These are phyloP conservation scores for Globisporangium echinulatum DNA, from an alignment of 352 stramenopile genomes.

Conservation along the genomic window DNA sequence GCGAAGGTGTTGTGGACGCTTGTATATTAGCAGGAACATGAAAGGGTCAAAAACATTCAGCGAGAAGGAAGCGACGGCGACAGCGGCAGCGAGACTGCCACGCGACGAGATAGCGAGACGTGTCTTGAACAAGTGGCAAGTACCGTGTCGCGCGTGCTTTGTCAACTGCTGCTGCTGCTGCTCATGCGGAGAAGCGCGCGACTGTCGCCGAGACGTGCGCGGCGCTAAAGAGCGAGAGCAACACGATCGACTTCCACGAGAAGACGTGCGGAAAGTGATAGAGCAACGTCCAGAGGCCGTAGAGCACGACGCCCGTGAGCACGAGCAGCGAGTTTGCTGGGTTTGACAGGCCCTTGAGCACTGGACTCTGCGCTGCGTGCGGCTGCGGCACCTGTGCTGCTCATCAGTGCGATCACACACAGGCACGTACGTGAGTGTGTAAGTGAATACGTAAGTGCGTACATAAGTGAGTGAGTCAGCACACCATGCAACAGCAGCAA, in stretches of 20 bases:
- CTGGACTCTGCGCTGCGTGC: constrained; percentile 10
- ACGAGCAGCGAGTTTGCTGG: constrained; percentile 53
- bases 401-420: constrained; percentile 1
- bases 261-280: constrained; percentile 78
- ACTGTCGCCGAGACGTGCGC: constrained; percentile 54
- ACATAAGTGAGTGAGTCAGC: background rate
- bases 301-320: constrained; percentile 58
- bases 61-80: too few relatives aligned
- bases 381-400: constrained; percentile 27
- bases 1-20: too few relatives aligned
- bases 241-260: constrained; percentile 65
- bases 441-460: too few relatives aligned
- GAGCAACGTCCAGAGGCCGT: constrained; percentile 70
- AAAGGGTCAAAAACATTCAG: too few relatives aligned
- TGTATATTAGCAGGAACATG: too few relatives aligned
- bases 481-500: constrained; percentile 4
- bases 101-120: too few relatives aligned
- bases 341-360: constrained; percentile 47
- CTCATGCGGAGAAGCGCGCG: constrained; percentile 31
- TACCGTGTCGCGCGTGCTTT: too few relatives aligned
- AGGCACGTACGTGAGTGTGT: too few relatives aligned
- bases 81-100: too few relatives aligned
- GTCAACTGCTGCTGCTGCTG: too few relatives aligned
- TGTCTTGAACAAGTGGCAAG: too few relatives aligned
- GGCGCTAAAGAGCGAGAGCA: constrained; percentile 55